These are phyloP conservation scores for Coemansia sp. DNA, from an alignment of 371 early-diverging fungal genomes.

Conservation along the genomic window DNA sequence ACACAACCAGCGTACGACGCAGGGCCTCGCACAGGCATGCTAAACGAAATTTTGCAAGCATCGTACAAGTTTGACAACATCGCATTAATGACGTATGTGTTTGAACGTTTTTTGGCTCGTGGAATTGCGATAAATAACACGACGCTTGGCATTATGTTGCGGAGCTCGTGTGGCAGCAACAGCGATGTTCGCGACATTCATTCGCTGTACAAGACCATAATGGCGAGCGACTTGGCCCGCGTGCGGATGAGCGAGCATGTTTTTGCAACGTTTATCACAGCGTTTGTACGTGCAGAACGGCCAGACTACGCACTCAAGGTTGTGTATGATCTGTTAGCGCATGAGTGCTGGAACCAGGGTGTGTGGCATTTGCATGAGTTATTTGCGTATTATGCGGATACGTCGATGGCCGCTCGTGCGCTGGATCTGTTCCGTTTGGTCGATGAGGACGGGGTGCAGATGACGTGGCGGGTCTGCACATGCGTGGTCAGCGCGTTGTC, in stretches of 20 bases:
- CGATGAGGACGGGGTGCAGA: slow-evolving; percentile 9
- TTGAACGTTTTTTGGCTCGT: slow-evolving; percentile 23
- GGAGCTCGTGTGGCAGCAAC: slow-evolving; percentile 13
- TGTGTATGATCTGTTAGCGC: slow-evolving; percentile 20
- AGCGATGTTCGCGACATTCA: slow-evolving; percentile 12
- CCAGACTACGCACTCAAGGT: slow-evolving; percentile 24
- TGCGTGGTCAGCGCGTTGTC: slow-evolving; percentile 19
- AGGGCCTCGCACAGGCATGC: slow-evolving; percentile 20
- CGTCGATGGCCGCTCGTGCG: slow-evolving; percentile 13
- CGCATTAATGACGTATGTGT: slow-evolving; percentile 3
- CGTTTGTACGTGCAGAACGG: slow-evolving; percentile 22
- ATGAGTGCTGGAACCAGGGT: slow-evolving; percentile 10
- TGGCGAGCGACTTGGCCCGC: background rate
- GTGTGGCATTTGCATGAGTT: slow-evolving; percentile 9
- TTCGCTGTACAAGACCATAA: slow-evolving; percentile 18
- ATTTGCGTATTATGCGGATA: slow-evolving; percentile 20
- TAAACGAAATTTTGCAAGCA: slow-evolving; percentile 33
- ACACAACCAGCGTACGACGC: background rate
- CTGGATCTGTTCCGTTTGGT: slow-evolving; percentile 21
- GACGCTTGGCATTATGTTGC: slow-evolving; percentile 35
- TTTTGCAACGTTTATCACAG: slow-evolving; percentile 31
- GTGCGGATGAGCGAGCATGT: slow-evolving; percentile 18
- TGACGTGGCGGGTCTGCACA: slow-evolving; percentile 23
- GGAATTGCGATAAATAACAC: slow-evolving; percentile 19
- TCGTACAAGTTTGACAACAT: slow-evolving; percentile 13